phyloP scores from a whole-genome alignment of 345 rosid genomes.

The Abelmoschus esculentus region DNA sequence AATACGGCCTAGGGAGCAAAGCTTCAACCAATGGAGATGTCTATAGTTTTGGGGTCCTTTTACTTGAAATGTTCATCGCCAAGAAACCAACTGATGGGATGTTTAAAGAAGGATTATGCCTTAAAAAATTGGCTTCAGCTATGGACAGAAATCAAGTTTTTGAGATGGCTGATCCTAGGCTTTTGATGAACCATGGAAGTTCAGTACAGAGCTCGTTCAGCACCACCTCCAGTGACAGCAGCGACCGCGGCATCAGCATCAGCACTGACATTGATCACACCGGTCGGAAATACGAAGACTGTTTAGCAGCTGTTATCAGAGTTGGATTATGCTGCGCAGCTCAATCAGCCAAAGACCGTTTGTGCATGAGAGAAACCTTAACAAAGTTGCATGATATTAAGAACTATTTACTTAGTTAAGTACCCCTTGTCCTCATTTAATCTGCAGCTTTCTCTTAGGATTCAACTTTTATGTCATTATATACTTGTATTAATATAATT shows the following conservation, averaged over 20 bases:
- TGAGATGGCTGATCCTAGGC: background rate
- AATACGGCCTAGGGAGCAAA: slow-evolving; percentile 11
- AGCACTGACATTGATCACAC: background rate
- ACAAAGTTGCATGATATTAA: background rate
- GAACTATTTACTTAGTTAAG: background rate
- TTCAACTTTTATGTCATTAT: no score
- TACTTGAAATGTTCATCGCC: slow-evolving; percentile 9
- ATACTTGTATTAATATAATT: no score
- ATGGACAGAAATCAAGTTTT: background rate
- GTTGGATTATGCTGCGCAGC: slow-evolving; percentile 8
- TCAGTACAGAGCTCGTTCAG: background rate
- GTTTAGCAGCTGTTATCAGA: background rate
- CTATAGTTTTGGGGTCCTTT: slow-evolving; percentile 7
- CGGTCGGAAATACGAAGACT: background rate
- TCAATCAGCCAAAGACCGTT: slow-evolving; percentile 3
- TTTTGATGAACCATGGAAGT: background rate
- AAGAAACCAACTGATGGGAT: slow-evolving; percentile 13
- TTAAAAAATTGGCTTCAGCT: background rate
- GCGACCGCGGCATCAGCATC: background rate
- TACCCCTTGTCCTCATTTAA: background rate
- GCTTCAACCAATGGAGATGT: slow-evolving; percentile 13
- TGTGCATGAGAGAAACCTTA: slow-evolving; percentile 1
- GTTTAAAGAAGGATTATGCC: slow-evolving; percentile 9
- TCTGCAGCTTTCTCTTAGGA: no score
- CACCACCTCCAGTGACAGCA: background rate